Evolutionary conservation across 371 early-diverging fungal species (phyloP).

Genomic region (Saksenaea vasiformis): DNA sequence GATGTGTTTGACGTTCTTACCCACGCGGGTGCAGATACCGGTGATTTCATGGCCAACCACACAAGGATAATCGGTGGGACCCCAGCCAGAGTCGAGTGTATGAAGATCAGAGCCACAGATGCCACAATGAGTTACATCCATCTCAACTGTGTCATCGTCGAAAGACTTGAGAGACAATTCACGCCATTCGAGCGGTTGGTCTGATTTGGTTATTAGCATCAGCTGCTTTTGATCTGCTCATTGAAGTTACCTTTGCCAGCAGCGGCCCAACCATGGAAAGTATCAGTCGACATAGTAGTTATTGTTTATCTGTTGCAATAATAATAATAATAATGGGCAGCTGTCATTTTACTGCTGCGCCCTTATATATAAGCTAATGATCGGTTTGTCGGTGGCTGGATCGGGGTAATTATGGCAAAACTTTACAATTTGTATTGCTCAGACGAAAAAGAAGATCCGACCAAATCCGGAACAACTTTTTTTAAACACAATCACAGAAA

Average conservation of each 20-base stretch:
- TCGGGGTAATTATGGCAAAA: not conserved
- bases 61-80: constrained; percentile 11
- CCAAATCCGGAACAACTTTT: no score
- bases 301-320: not conserved
- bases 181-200: constrained; percentile 16
- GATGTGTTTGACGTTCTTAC: constrained; percentile 51
- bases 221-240: not conserved
- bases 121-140: constrained; percentile 48
- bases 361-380: not conserved
- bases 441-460: no score
- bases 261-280: constrained; percentile 35
- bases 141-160: constrained; percentile 44
- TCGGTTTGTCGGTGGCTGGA: not conserved
- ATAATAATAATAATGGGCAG: not conserved
- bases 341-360: not conserved
- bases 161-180: constrained; percentile 25
- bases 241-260: constrained; percentile 21
- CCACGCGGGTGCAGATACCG: constrained; percentile 51
- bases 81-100: constrained; percentile 42
- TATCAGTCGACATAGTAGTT: constrained; percentile 15
- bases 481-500: no score
- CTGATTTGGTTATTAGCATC: not conserved
- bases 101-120: constrained; percentile 58
- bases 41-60: constrained; percentile 7
- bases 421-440: not conserved